Base-by-base conservation (phyloP, 2,329 filamentous ascomycete species). In the Trichoderma aggressivum region DNA sequence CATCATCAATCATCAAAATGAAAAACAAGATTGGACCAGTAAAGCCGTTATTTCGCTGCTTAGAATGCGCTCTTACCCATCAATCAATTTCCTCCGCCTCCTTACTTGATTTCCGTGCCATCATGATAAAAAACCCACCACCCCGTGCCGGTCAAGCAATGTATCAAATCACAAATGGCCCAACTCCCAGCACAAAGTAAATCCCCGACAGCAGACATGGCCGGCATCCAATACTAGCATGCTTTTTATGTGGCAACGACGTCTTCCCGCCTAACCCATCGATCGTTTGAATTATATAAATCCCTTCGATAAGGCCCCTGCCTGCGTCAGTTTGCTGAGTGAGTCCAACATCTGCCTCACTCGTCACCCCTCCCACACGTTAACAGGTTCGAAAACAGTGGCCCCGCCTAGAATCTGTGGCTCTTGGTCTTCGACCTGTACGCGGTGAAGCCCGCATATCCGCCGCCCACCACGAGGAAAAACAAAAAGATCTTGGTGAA, bases 401-500 rank as follows among this genome's bases (percentile, higher is more conserved):
- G 24, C 7, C 18, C 43, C 14, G 61, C 16, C 79, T 81, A 90
- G 76, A 89, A 90, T 34, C 88, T 83, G 79, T 88, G 87, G 74
- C 83, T 85, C 79, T 88, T 88, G 80, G 84, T 85, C 81, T 87
- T 90, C 74, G 91, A 82, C 79, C 94, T 88, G 83, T 93, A 99
- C 59, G 91, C 87, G 7, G 94, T 98, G 80, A 87, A 98, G 32
- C 94, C 95, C 58, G 94, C 89, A 80, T 98, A 99, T 5, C 80
- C 92, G 75, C 92, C 94, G 11, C 86, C 92, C 58, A 91, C 76
- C 18, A 90, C 88, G 34, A 90, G 80, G 74, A 92, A 84, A 81
- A 97, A 92, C 72, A 97, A 77, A 72, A 98, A 79, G 73, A 93
- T 86, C 88, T 98, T 98, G 81, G 94, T 86, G 73, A 98, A 84